Evolutionary conservation across 257 asterid genomes (phyloP), one percentile per base, ranked within the genome.

Genomic region (Hygrophila difformis): DNA sequence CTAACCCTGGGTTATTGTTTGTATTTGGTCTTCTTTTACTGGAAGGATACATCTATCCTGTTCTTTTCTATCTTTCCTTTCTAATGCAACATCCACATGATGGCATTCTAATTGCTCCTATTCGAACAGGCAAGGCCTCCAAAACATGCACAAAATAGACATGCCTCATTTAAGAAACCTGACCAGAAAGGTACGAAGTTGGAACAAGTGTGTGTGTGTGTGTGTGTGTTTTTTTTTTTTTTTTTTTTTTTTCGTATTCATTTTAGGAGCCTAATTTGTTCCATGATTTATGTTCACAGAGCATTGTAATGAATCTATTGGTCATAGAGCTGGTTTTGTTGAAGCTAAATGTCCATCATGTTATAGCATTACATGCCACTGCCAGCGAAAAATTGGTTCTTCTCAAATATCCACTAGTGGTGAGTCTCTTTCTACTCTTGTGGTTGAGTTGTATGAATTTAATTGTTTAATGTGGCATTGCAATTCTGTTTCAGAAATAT

Each of bases 121-220:
- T 67, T 33, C 60, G 18, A 64, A 45, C 79, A 78, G 94, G 68
- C 45, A 18, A 49, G 62, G 51, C 60, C 82, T 36, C 53, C 56
- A 20, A 70, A 61, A 53, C 42, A 21, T 33, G 54, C 52, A 17
- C 33, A 49, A 34, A 55, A 47, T 37, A 69, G 60, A 46, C 46
- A 53, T 40, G 40, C 68, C 24, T 56, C 64, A n/a, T 21, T 39
- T 47, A 56, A 15, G 53, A 56, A 51, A 54, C 22, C 47, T 59
- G 49, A 22, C 23, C 55, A 62, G 42, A 72, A 66, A 74, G 81
- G 94, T 77, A 59, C 51, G 62, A 51, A 44, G 57, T 26, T 57
- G 31, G 0, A n/a, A 55, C 36, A 57, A 44, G 43, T 35, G 59
- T 46, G 23, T 61, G 44, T n/a, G n/a, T n/a, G n/a, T n/a, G n/a